These are phyloP conservation scores for Schrenkiella parvula DNA, from an alignment of 345 rosid species.

Conservation along the genomic window DNA sequence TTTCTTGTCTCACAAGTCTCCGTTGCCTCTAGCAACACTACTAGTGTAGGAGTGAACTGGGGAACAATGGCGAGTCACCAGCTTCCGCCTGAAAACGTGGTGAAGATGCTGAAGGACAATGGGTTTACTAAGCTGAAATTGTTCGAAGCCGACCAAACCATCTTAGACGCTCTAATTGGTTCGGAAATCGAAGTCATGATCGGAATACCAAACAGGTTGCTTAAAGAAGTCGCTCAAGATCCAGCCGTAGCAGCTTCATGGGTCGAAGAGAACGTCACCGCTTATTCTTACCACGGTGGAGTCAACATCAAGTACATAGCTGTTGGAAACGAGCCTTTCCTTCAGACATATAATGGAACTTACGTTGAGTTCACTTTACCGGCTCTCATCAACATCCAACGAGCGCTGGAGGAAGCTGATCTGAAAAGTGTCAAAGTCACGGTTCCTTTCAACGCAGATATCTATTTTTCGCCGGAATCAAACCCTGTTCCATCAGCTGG, in stretches of 20 bases:
- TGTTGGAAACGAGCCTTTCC: slow-evolving; percentile 81
- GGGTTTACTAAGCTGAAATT: slow-evolving; percentile 65
- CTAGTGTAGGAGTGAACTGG: slow-evolving; percentile 65
- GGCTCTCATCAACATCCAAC: slow-evolving; percentile 64
- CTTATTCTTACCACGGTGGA: slow-evolving; percentile 45
- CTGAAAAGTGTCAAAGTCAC: slow-evolving; percentile 53
- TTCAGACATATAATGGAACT: slow-evolving; percentile 53
- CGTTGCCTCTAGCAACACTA: slow-evolving; percentile 5
- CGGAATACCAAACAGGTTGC: slow-evolving; percentile 73
- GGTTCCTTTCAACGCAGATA: slow-evolving; percentile 73
- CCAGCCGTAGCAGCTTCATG: slow-evolving; percentile 53
- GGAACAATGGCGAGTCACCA: slow-evolving; percentile 69
- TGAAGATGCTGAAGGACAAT: slow-evolving; percentile 55
- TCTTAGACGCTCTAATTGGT: slow-evolving; percentile 53
- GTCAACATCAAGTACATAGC: slow-evolving; percentile 80
- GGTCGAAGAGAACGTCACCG: slow-evolving; percentile 73
- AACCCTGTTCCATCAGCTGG: slow-evolving; percentile 68
- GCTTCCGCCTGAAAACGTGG: slow-evolving; percentile 62
- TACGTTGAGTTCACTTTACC: slow-evolving; percentile 50
- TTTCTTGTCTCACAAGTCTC: slow-evolving; percentile 27
- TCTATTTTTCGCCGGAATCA: slow-evolving; percentile 49
- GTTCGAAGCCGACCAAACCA: slow-evolving; percentile 68
- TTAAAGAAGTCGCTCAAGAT: slow-evolving; percentile 47
- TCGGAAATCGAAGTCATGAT: slow-evolving; percentile 77
- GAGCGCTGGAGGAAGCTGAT: slow-evolving; percentile 55